Evolutionary conservation across 352 stramenopile genomes (phyloP).

Genomic region (Phytopythium vexans): DNA sequence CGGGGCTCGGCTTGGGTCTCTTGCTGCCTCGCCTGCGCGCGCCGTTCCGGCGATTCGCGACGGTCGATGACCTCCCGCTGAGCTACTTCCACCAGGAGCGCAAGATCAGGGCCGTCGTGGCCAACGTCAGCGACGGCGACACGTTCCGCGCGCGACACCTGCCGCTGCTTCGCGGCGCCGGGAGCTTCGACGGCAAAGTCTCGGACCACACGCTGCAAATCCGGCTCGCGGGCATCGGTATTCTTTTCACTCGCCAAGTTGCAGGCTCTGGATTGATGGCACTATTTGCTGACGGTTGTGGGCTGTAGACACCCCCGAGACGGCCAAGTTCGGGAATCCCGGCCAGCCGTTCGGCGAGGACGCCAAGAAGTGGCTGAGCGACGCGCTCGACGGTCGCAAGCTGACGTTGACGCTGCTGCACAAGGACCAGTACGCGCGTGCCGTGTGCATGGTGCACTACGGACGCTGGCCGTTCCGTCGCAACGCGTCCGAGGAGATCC

Average conservation of each 20-base stretch:
- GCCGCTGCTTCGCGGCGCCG: slow-evolving; percentile 39
- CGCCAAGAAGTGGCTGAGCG: slow-evolving; percentile 66
- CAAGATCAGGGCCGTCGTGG: slow-evolving; percentile 41
- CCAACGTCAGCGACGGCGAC: slow-evolving; percentile 77
- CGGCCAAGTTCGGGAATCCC: slow-evolving; percentile 76
- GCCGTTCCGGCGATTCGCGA: slow-evolving; percentile 69
- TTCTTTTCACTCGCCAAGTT: slow-evolving; percentile 1
- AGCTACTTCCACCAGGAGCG: slow-evolving; percentile 64
- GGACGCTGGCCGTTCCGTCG: slow-evolving; percentile 72
- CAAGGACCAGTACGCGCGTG: slow-evolving; percentile 83
- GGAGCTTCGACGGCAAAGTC: slow-evolving; percentile 47
- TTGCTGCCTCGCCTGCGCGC: slow-evolving; percentile 50
- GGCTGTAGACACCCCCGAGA: slow-evolving; percentile 74
- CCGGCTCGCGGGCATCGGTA: slow-evolving; percentile 75
- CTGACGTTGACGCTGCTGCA: slow-evolving; percentile 78
- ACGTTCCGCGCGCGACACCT: slow-evolving; percentile 78
- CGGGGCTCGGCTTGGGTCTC: slow-evolving; percentile 53
- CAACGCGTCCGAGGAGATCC: slow-evolving; percentile 78
- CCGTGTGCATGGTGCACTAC: slow-evolving; percentile 82
- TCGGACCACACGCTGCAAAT: slow-evolving; percentile 85
- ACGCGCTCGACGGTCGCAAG: slow-evolving; percentile 38
- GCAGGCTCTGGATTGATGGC: background rate
- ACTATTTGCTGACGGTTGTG: slow-evolving; percentile 2
- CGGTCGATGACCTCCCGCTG: slow-evolving; percentile 77
- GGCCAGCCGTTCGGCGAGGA: slow-evolving; percentile 79